Evolutionary conservation across 192 early-diverging fungal species (phyloP), one percentile per base, ranked within the genome.

Genomic region (Podila verticillata): DNA sequence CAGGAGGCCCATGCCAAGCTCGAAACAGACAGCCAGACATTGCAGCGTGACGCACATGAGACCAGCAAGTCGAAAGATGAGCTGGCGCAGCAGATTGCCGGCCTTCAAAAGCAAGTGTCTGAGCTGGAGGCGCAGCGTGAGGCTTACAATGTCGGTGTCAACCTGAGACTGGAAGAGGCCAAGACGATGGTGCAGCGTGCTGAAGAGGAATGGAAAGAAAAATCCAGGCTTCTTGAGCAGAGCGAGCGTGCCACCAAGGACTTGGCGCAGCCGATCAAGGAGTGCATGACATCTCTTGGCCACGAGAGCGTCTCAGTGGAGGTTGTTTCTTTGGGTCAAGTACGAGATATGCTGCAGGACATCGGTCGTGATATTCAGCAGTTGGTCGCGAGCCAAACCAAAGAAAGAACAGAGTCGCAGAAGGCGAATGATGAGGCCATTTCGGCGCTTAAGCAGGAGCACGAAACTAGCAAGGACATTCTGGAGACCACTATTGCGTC

Each of bases 131-230:
- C 60, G 26, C 65, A 68, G 61, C 72, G 70, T 22, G 69, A 82
- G 34, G 26, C 70, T 22, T 75, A 75, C 61, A 82, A 68, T 20
- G 64, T 34, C n/a, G 72, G 72, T 56, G 69, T 82, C 9, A 51
- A 83, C 26, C 8, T 75, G 32, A 62, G 69, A 20, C 24, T 73
- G 56, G 72, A 74, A 22, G 72, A 82, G 24, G 80, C 72, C 49
- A 73, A 74, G 51, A 70, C 60, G n/a, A 74, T 82, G 80, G 68
- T 73, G 4, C 64, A 58, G 17, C 64, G 80, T 34, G 72, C 71
- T 1, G 68, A 74, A 58, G 72, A 70, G 36, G 71, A 74, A 39
- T 82, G 72, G 80, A 82, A 74, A 44, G 68, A 74, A 59, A 82
- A 82, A 47, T 82, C 71, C 2, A 59, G 67, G 17, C 39, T 74